Base-by-base conservation (phyloP, 345 rosid species). In the Melastoma malabathricum region DNA sequence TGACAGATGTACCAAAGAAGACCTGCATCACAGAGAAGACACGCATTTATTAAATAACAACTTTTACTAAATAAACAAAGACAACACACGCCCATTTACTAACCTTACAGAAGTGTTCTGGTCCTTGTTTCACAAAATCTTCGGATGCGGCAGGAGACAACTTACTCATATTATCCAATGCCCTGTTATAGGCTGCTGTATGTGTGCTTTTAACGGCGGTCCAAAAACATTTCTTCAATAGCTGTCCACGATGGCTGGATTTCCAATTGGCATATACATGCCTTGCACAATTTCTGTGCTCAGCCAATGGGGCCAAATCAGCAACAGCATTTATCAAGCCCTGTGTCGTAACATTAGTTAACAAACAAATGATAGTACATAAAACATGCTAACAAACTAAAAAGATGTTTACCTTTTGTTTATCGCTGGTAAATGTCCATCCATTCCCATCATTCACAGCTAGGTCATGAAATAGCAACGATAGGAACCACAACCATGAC, bases 181-280 rank as follows among this genome's bases (percentile, higher is more conserved):
- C 19, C 12, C 19, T 18, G n/a, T 38, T 52, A 15, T 7, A 52
- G 18, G 17, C 0, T 0, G 47, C 29, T 10, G 15, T 0, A 0
- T n/a, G n/a, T 23, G 52, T 19, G 0, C 10, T 14, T 12, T 53
- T 13, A 3, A 14, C 15, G 6, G 10, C 14, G 14, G 0, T 44
- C 16, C 47, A 48, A 15, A 20, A 44, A 15, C 20, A 17, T 10
- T 18, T 31, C 19, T 8, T 15, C 23, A 38, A 58, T 16, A 31
- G 14, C n/a, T 20, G 17, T 5, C 18, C 39, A 9, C n/a, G 19
- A 6, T 44, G 43, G 19, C 23, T 4, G 15, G 17, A 19, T 43
- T 29, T 55, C 58, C 45, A 38, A 34, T 52, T 52, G 4, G 16
- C 29, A 17, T 52, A 52, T 5, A 38, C 12, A 16, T 52, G 46